Conservation (phyloP, 176 grass and related monocot species). For the Urochloa ruziziensis region DNA sequence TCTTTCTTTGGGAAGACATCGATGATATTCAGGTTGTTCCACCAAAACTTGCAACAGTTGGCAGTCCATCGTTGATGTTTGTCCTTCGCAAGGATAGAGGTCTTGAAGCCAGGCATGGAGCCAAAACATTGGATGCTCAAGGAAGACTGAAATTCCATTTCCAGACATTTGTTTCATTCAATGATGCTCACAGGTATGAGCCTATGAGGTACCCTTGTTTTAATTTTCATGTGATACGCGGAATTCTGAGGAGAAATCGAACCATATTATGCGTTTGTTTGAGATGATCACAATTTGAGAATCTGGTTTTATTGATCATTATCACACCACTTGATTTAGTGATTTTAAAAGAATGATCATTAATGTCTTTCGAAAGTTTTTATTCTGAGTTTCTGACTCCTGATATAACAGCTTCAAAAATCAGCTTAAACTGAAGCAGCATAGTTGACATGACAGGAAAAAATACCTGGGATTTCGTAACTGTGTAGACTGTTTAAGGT, state of each 20-base stretch:
- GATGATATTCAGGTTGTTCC: conserved; percentile 83
- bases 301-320: not conserved
- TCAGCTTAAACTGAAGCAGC: not conserved
- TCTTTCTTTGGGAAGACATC: conserved; percentile 98
- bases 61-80: conserved; percentile 77
- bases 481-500: not conserved
- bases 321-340: not conserved
- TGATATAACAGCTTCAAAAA: not conserved
- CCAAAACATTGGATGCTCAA: conserved; percentile 66
- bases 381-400: not conserved
- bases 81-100: conserved; percentile 77
- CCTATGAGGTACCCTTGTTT: not conserved
- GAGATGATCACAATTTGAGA: not conserved
- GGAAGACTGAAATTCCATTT: conserved; percentile 88
- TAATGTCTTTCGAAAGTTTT: not conserved
- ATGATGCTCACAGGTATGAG: conserved; percentile 72
- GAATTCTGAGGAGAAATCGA: conserved; percentile 13
- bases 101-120: conserved; percentile 76
- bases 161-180: conserved; percentile 93
- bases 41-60: conserved; percentile 73
- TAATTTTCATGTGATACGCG: not conserved
- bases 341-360: not conserved
- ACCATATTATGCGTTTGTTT: not conserved
- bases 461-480: not conserved
- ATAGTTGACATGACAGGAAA: not conserved